These are phyloP conservation scores for Trichoderma lentiforme DNA, from an alignment of 2,329 filamentous ascomycete genomes.

Conservation along the genomic window DNA sequence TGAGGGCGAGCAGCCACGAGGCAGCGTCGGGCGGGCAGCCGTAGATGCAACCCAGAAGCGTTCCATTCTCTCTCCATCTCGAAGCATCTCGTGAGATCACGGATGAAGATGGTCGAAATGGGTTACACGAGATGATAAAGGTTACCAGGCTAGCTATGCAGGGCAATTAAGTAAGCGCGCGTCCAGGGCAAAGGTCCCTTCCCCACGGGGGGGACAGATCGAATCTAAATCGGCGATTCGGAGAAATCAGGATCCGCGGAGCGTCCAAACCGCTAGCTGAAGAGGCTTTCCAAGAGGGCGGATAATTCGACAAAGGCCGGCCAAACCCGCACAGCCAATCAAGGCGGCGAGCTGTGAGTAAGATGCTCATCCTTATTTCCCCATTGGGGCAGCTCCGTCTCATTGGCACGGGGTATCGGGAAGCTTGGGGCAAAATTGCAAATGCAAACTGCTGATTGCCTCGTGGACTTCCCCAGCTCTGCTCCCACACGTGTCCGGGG, in stretches of 20 bases:
- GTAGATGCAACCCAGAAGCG: not conserved
- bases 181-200: not conserved
- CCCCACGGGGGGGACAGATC: conserved; percentile 8
- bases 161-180: conserved; percentile 1
- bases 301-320: conserved; percentile 13
- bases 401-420: not conserved
- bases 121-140: not conserved
- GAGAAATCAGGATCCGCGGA: conserved; percentile 13
- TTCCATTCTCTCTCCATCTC: not conserved
- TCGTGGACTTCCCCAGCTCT: not conserved
- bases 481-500: not conserved
- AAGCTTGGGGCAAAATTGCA: not conserved
- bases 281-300: not conserved
- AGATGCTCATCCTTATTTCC: conserved; percentile 9
- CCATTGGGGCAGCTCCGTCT: conserved; percentile 3
- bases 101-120: not conserved
- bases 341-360: not conserved
- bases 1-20: not conserved
- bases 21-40: not conserved
- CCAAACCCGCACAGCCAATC: conserved; percentile 6
- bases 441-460: not conserved
- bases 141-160: not conserved
- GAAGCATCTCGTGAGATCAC: not conserved
- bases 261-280: not conserved
- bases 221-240: conserved; percentile 14